A percentile compares a stretch with the other conserved stretches of the same genome.
phyloP scores from a whole-genome alignment of 208 protist species.

The Spongospora subterranea region DNA sequence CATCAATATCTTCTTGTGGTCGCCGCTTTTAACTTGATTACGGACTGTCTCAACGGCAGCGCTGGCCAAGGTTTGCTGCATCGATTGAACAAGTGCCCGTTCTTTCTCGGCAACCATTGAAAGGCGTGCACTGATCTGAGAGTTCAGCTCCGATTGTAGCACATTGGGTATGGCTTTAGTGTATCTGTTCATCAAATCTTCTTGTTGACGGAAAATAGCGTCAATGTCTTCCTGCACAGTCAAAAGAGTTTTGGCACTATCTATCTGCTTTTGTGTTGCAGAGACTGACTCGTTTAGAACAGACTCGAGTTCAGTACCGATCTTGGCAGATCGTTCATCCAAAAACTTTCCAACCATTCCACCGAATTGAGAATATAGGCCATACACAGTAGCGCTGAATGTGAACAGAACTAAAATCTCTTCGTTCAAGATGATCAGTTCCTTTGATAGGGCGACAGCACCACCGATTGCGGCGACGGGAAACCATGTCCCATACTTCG shows the following conservation, averaged over 20 bases:
- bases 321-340: conserved; percentile 2
- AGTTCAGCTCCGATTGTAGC: not conserved
- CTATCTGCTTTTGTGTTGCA: not conserved
- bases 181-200: conserved; percentile 3
- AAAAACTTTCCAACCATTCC: not conserved
- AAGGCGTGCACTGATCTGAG: not conserved
- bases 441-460: conserved; percentile 1
- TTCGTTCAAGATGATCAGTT: conserved; percentile 45
- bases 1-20: not conserved
- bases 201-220: conserved; percentile 22
- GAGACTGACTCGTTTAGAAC: not conserved
- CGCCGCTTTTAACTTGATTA: not conserved
- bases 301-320: not conserved
- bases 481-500: not conserved
- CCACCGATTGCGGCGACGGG: not conserved
- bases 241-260: not conserved
- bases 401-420: conserved; percentile 31
- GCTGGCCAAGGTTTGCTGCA: not conserved
- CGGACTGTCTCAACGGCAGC: not conserved
- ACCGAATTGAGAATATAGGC: conserved; percentile 36
- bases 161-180: not conserved
- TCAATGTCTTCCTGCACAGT: not conserved
- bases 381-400: conserved; percentile 5
- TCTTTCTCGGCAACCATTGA: conserved; percentile 36
- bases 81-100: not conserved